These are phyloP conservation scores for Phialophora macrospora DNA, from an alignment of 2,329 filamentous ascomycete species.

Conservation along the genomic window DNA sequence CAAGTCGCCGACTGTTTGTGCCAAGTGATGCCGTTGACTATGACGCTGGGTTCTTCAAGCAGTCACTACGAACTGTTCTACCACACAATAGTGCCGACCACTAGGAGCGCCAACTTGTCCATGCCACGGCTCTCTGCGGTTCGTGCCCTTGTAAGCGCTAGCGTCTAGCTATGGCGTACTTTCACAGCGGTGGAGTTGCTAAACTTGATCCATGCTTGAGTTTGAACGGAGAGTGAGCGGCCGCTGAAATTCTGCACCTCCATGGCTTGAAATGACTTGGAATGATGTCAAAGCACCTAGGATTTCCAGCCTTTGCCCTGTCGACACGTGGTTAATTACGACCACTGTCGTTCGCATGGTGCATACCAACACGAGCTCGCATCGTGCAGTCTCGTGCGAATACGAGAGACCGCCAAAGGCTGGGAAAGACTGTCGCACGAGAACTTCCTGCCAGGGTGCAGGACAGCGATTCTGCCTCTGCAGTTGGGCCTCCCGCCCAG, in stretches of 20 bases:
- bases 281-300: neutral
- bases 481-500: constrained; percentile 31
- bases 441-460: constrained; percentile 1
- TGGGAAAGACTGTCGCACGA: neutral
- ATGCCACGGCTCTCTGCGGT: neutral
- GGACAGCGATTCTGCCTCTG: constrained; percentile 11
- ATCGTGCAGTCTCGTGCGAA: constrained; percentile 24
- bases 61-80: neutral
- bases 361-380: constrained; percentile 25
- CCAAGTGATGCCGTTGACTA: neutral
- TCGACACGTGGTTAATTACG: constrained; percentile 26
- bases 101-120: neutral
- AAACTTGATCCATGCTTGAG: constrained; percentile 8
- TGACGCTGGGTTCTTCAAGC: neutral
- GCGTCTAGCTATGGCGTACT: neutral
- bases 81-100: constrained; percentile 1
- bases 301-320: constrained; percentile 17
- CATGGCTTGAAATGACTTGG: neutral
- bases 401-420: neutral
- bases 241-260: neutral
- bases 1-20: neutral
- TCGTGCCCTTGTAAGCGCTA: constrained; percentile 20
- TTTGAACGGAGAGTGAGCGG: constrained; percentile 9
- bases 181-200: constrained; percentile 11
- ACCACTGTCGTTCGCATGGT: constrained; percentile 14